phyloP scores from a whole-genome alignment of 2,329 filamentous ascomycete species.

The Sphaerulina vaccinii region DNA sequence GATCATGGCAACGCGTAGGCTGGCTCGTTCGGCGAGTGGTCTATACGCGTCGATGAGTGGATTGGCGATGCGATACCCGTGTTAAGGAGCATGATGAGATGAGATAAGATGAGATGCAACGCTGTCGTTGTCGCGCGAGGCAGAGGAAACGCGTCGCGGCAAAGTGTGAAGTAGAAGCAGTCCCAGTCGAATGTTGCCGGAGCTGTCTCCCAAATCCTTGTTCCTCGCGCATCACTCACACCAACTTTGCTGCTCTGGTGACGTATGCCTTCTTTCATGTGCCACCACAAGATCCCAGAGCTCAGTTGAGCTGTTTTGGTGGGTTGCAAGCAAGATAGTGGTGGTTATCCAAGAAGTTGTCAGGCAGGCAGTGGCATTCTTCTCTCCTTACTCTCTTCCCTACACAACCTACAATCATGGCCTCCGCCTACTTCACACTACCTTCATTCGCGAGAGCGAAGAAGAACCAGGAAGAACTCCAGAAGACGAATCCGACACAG shows the following conservation, averaged over 20 bases:
- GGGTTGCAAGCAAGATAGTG: constrained; percentile 16
- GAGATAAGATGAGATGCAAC: background rate
- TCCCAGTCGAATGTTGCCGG: constrained; percentile 10
- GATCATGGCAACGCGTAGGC: too few species aligned
- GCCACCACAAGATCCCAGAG: constrained; percentile 9
- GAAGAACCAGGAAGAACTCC: constrained; percentile 38
- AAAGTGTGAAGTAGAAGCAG: too few species aligned
- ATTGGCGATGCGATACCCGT: too few species aligned
- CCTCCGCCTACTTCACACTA: constrained; percentile 35
- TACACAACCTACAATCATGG: constrained; percentile 15
- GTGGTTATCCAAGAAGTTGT: constrained; percentile 12
- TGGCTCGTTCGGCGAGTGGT: too few species aligned
- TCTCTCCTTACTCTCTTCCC: background rate
- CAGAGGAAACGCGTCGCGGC: too few species aligned
- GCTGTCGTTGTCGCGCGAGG: background rate
- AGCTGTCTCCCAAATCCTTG: constrained; percentile 8
- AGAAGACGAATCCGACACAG: constrained; percentile 39
- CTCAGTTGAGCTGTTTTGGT: constrained; percentile 10
- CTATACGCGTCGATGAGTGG: too few species aligned
- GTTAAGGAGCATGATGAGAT: too few species aligned
- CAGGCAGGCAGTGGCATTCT: constrained; percentile 17
- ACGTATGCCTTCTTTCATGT: constrained; percentile 15
- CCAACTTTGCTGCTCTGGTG: constrained; percentile 19
- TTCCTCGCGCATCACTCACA: background rate
- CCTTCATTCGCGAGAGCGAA: constrained; percentile 38